phyloP scores from a whole-genome alignment of 495 filamentous ascomycete genomes.

The Penicillium coffeae region DNA sequence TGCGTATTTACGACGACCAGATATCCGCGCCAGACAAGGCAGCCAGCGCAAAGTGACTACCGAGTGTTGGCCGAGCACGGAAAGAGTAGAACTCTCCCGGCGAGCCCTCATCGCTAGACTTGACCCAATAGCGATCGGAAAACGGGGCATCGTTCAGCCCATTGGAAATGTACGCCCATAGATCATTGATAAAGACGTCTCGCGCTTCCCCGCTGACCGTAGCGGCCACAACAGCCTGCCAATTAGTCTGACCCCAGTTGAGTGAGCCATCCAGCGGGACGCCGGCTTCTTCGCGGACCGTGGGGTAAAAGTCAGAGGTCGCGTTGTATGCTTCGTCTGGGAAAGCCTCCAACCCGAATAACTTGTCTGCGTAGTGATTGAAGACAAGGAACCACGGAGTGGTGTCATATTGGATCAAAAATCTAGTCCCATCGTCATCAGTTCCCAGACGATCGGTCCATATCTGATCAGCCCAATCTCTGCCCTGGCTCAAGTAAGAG shows the following conservation, averaged over 20 bases:
- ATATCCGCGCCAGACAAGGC: constrained; percentile 13
- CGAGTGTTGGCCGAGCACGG: constrained; percentile 19
- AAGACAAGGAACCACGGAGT: constrained; percentile 34
- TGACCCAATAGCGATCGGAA: constrained; percentile 32
- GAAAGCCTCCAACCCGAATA: constrained; percentile 37
- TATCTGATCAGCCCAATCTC: constrained; percentile 31
- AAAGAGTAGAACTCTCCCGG: constrained; percentile 15
- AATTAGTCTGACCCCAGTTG: constrained; percentile 40
- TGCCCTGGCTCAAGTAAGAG: constrained; percentile 34
- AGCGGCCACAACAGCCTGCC: constrained; percentile 31
- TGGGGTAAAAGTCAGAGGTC: constrained; percentile 31
- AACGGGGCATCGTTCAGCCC: constrained; percentile 39
- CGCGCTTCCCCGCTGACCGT: constrained; percentile 19
- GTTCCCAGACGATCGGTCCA: constrained; percentile 37
- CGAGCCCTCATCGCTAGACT: constrained; percentile 4
- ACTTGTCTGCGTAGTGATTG: constrained; percentile 37
- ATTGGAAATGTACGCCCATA: constrained; percentile 38
- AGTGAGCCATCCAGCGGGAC: constrained; percentile 28
- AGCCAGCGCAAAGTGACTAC: constrained; percentile 19
- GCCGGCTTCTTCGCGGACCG: constrained; percentile 25
- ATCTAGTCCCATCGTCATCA: constrained; percentile 33
- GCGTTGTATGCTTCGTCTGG: constrained; percentile 30
- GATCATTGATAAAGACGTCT: constrained; percentile 27
- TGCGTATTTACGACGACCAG: no score
- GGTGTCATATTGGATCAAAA: constrained; percentile 33